These are phyloP conservation scores for Mikania micrantha DNA, from an alignment of 129 eudicot species.

Conservation along the genomic window DNA sequence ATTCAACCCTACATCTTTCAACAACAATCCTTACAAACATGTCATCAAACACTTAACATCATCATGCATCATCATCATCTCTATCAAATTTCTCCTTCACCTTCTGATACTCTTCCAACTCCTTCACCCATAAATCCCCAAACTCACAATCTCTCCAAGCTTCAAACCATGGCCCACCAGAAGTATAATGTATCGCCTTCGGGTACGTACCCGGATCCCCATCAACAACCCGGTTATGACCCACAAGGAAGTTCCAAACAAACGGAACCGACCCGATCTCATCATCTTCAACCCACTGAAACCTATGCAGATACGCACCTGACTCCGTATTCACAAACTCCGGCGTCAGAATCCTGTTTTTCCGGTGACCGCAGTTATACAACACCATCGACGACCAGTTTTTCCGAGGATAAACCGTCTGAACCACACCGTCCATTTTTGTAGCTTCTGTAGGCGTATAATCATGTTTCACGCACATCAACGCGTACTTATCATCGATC, in stretches of 20 bases:
- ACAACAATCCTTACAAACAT: too few relatives aligned
- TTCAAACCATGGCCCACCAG: constrained; percentile 97
- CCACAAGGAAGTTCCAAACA: constrained; percentile 92
- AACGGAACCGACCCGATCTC: constrained; percentile 79
- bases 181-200: constrained; percentile 79
- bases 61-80: not conserved
- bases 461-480: constrained; percentile 95
- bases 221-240: constrained; percentile 67
- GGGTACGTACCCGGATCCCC: constrained; percentile 48
- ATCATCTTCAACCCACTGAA: constrained; percentile 79
- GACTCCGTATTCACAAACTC: constrained; percentile 62
- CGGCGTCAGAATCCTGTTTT: constrained; percentile 63
- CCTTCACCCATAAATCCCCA: constrained; percentile 80
- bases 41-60: too few relatives aligned
- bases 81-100: constrained; percentile 20
- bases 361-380: constrained; percentile 81
- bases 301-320: constrained; percentile 82
- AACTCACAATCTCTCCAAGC: constrained; percentile 90
- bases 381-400: constrained; percentile 96
- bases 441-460: constrained; percentile 74
- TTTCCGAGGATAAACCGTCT: constrained; percentile 83
- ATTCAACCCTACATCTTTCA: not conserved
- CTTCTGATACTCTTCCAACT: constrained; percentile 58
- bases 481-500: constrained; percentile 65
- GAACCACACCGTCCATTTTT: constrained; percentile 95